Conservation (phyloP, 164 flowering plant genomes). For the Vitis riparia region DNA sequence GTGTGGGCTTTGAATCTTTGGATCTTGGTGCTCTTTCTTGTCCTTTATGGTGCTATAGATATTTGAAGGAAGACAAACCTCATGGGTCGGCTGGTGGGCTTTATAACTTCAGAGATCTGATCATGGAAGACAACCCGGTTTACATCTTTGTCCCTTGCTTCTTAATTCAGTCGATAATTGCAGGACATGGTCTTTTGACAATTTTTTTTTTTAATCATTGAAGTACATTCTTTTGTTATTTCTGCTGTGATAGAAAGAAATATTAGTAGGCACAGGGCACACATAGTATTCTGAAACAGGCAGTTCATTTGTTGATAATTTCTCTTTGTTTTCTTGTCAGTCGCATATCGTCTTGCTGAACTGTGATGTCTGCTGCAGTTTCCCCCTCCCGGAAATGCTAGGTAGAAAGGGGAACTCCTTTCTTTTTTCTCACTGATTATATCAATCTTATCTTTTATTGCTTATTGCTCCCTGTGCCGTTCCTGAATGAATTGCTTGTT, state of each 20-base stretch:
- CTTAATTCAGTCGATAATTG: background rate
- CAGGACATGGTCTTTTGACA: background rate
- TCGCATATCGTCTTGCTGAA: slow-evolving; percentile 91
- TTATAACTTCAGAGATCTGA: slow-evolving; percentile 84
- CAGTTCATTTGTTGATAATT: background rate
- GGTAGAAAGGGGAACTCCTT: slow-evolving; percentile 41
- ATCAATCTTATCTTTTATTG: background rate
- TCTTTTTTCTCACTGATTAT: background rate
- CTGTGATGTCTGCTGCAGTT: slow-evolving; percentile 96
- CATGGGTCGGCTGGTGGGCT: slow-evolving; percentile 99
- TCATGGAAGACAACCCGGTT: slow-evolving; percentile 97
- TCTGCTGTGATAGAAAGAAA: background rate
- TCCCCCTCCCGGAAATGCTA: slow-evolving; percentile 89
- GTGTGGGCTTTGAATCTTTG: background rate
- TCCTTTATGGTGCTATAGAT: slow-evolving; percentile 43
- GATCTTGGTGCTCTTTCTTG: background rate
- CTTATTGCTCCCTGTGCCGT: background rate
- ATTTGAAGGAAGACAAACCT: slow-evolving; percentile 92
- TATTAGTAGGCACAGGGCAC: too few species aligned
- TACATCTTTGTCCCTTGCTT: slow-evolving; percentile 11
- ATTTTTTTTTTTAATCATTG: background rate
- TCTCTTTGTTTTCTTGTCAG: slow-evolving; percentile 36
- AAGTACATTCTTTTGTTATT: background rate
- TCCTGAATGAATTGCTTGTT: background rate
- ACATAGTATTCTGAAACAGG: background rate